These are phyloP conservation scores for Monosporascus cannonballus DNA, from an alignment of 2,329 filamentous ascomycete genomes.

Conservation along the genomic window DNA sequence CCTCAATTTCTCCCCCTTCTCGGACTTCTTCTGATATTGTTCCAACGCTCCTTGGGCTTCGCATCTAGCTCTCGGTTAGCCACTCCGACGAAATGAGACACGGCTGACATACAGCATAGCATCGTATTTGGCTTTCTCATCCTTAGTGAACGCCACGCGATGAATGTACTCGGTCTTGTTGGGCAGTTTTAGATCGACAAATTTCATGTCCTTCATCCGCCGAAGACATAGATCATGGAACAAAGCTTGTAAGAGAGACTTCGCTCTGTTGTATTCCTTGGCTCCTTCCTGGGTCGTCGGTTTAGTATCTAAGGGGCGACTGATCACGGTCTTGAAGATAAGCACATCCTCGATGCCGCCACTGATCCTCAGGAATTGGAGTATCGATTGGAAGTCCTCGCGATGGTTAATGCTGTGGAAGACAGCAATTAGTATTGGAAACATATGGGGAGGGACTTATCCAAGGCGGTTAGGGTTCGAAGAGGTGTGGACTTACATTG, in stretches of 20 bases:
- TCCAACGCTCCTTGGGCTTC: conserved; percentile 70
- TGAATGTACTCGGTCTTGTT: conserved; percentile 73
- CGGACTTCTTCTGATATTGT: conserved; percentile 45
- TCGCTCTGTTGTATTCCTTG: conserved; percentile 48
- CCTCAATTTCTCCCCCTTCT: conserved; percentile 39
- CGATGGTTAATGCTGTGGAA: conserved; percentile 64
- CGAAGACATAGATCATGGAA: conserved; percentile 78
- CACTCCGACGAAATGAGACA: conserved; percentile 1
- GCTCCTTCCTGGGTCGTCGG: conserved; percentile 5
- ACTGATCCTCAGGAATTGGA: conserved; percentile 70
- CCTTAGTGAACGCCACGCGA: conserved; percentile 62
- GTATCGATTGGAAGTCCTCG: conserved; percentile 72
- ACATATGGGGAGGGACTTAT: neutral
- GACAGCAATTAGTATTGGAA: neutral
- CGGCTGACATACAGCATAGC: conserved; percentile 52
- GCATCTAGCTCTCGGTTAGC: conserved; percentile 36
- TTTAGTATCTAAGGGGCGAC: conserved; percentile 53
- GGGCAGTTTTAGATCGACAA: conserved; percentile 75
- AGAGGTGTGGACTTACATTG: conserved; percentile 48
- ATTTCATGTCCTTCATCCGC: conserved; percentile 81
- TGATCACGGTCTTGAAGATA: conserved; percentile 68
- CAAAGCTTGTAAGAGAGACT: conserved; percentile 63
- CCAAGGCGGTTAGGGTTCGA: neutral
- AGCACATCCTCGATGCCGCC: conserved; percentile 69
- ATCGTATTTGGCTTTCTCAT: conserved; percentile 74